A percentile compares a stretch with the other conserved stretches of the same genome.
Evolutionary conservation across 176 grass and related monocot species (phyloP).

Genomic region (Elymus sibiricus): DNA sequence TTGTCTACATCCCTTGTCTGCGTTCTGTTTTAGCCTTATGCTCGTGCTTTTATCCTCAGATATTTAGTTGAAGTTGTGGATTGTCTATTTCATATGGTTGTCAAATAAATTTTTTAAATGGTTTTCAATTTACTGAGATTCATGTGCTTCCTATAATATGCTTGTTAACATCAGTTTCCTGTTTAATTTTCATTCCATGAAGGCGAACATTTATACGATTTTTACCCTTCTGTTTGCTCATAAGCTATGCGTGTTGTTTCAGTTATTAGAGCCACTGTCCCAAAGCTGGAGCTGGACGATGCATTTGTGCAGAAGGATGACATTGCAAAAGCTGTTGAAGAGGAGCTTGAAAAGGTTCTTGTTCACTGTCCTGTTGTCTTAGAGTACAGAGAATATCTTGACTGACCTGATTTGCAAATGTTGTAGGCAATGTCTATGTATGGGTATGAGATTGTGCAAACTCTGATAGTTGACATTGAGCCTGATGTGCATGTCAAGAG

Average conservation of each 20-base stretch:
- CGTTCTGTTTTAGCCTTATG: not conserved
- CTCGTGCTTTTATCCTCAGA: not conserved
- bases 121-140: not conserved
- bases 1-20: not conserved
- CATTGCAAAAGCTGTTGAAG: conserved; percentile 62
- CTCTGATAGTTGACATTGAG: conserved; percentile 60
- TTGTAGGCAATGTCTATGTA: conserved; percentile 61
- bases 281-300: conserved; percentile 56
- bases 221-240: not conserved
- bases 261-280: conserved; percentile 68
- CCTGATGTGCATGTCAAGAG: conserved; percentile 61
- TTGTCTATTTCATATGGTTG: not conserved
- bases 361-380: not conserved
- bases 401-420: not conserved
- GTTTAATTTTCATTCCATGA: not conserved
- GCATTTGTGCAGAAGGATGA: conserved; percentile 66
- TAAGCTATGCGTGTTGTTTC: not conserved
- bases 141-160: not conserved
- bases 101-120: not conserved
- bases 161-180: not conserved
- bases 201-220: not conserved
- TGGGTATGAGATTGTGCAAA: conserved; percentile 70
- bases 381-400: conserved; percentile 5
- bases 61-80: not conserved
- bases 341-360: conserved; percentile 67